Conservation (phyloP, 768 basidiomycete species). For the Polyporus arcularius region DNA sequence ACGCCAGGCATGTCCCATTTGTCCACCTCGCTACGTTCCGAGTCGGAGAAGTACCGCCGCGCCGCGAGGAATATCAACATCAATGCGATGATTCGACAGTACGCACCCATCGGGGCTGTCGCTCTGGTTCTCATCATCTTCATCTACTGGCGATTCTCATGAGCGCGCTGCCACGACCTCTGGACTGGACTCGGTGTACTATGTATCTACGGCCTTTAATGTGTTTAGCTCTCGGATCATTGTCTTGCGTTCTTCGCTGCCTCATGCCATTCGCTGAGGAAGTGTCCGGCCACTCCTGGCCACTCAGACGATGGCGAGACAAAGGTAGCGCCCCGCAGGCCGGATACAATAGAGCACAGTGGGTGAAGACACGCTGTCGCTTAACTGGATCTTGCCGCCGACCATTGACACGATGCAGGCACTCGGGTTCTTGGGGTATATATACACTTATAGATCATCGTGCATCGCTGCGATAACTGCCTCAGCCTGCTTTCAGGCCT, state of each 20-base stretch:
- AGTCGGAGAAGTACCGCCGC: constrained; percentile 97
- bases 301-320: neutral
- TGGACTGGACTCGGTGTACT: constrained; percentile 17
- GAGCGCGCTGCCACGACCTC: constrained; percentile 24
- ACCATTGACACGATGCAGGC: constrained; percentile 21
- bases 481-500: neutral
- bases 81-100: constrained; percentile 92
- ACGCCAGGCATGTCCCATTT: constrained; percentile 91
- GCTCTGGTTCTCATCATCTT: constrained; percentile 76
- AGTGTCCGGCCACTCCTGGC: neutral
- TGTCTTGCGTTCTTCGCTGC: neutral
- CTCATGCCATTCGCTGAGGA: neutral
- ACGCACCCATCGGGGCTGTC: constrained; percentile 88
- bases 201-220: constrained; percentile 13
- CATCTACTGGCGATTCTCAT: constrained; percentile 79
- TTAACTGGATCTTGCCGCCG: constrained; percentile 27
- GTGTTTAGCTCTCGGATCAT: neutral
- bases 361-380: constrained; percentile 11
- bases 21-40: constrained; percentile 90
- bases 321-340: neutral
- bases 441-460: constrained; percentile 17
- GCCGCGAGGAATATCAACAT: constrained; percentile 94
- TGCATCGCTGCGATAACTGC: constrained; percentile 17
- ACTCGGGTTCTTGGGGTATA: constrained; percentile 23
- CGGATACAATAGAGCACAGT: neutral